Conservation (phyloP, 352 stramenopile species). For the Lagenidium giganteum region DNA sequence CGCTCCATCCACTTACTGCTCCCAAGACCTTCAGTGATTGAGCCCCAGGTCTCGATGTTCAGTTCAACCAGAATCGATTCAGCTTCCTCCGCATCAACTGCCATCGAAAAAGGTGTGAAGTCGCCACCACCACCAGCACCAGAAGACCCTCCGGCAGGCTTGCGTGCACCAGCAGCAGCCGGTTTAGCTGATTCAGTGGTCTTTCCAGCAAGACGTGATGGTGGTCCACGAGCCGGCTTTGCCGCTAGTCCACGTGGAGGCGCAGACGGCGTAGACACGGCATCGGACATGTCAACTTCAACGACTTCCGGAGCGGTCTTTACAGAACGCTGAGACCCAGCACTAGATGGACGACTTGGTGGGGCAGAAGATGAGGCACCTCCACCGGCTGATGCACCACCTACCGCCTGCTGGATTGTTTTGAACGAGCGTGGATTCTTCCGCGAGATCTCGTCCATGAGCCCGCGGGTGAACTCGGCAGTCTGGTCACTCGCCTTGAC, state of each 20-base stretch:
- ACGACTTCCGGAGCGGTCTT: slow-evolving; percentile 5
- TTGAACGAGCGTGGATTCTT: slow-evolving; percentile 77
- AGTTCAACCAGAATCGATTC: slow-evolving; percentile 50
- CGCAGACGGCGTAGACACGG: background rate
- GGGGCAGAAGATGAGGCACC: slow-evolving; percentile 15
- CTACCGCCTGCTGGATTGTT: slow-evolving; percentile 48
- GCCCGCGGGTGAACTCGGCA: slow-evolving; percentile 40
- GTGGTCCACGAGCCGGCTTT: slow-evolving; percentile 36
- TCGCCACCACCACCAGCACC: slow-evolving; percentile 24
- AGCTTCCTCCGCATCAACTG: slow-evolving; percentile 60
- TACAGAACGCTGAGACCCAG: slow-evolving; percentile 13
- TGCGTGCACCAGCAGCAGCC: slow-evolving; percentile 15
- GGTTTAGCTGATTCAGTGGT: slow-evolving; percentile 8
- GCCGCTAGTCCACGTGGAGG: background rate
- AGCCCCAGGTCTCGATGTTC: slow-evolving; percentile 50
- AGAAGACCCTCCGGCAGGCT: slow-evolving; percentile 2
- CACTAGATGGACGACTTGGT: slow-evolving; percentile 23
- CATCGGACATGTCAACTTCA: slow-evolving; percentile 18
- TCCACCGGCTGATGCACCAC: too few species aligned
- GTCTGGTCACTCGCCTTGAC: slow-evolving; percentile 48
- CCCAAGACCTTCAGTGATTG: slow-evolving; percentile 49
- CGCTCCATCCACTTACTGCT: slow-evolving; percentile 83
- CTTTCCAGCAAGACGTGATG: slow-evolving; percentile 49
- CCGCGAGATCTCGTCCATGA: slow-evolving; percentile 56
- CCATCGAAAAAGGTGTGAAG: slow-evolving; percentile 61